Evolutionary conservation across 768 basidiomycete genomes (phyloP).

Genomic region (Podaxis sp.): DNA sequence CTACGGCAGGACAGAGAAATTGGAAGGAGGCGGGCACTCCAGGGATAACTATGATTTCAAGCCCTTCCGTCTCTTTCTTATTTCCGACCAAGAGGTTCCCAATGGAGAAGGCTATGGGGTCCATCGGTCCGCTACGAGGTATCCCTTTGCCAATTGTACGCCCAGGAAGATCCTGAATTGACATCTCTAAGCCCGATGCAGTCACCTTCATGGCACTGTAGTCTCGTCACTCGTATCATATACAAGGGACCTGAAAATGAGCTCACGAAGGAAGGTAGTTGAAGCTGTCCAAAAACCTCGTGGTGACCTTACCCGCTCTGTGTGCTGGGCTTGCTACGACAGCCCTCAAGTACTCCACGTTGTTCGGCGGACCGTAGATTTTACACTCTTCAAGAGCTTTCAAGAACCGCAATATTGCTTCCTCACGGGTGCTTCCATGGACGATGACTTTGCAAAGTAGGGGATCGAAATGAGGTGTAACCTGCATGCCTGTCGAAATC

Average conservation of each 20-base stretch:
- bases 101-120: constrained; percentile 50
- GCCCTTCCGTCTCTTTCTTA: constrained; percentile 42
- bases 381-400: constrained; percentile 37
- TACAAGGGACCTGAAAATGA: background rate
- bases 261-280: constrained; percentile 40
- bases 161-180: constrained; percentile 59
- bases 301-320: constrained; percentile 43
- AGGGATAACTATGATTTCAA: constrained; percentile 54
- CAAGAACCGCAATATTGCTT: constrained; percentile 44
- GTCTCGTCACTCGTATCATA: background rate
- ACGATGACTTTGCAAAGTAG: constrained; percentile 63
- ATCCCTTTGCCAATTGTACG: constrained; percentile 55
- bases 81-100: constrained; percentile 66
- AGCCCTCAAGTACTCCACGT: constrained; percentile 48
- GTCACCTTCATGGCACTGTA: constrained; percentile 52
- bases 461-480: constrained; percentile 59
- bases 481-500: constrained; percentile 48
- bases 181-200: constrained; percentile 54
- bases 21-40: constrained; percentile 42
- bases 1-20: constrained; percentile 49
- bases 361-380: constrained; percentile 62
- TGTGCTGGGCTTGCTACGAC: constrained; percentile 43
- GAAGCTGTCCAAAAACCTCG: constrained; percentile 48
- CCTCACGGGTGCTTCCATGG: constrained; percentile 41
- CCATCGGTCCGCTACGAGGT: constrained; percentile 67